These are phyloP conservation scores for Notholithocarpus densiflorus DNA, from an alignment of 306 rosid genomes.

Conservation along the genomic window DNA sequence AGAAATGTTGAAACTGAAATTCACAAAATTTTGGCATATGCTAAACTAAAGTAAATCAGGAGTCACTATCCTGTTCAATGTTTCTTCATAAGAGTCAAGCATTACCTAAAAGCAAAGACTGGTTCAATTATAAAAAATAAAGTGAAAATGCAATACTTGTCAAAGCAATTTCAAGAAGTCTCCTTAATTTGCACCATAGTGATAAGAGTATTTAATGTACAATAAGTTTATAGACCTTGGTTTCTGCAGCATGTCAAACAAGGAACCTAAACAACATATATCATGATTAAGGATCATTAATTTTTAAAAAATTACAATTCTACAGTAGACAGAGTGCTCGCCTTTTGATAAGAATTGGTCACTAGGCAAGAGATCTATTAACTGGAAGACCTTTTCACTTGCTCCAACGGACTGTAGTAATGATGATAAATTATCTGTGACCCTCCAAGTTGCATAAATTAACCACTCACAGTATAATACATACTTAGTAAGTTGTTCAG, in stretches of 20 bases:
- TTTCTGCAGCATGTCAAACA: neutral
- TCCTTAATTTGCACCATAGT: neutral
- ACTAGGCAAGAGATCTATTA: constrained; percentile 59
- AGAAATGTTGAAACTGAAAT: neutral
- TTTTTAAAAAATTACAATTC: neutral
- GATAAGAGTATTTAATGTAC: neutral
- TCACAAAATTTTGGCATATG: neutral
- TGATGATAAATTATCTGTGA: constrained; percentile 63
- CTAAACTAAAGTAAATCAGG: neutral
- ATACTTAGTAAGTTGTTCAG: constrained; percentile 83
- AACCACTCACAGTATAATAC: constrained; percentile 87
- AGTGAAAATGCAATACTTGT: neutral
- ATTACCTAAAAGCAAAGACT: neutral
- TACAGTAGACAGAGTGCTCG: constrained; percentile 15
- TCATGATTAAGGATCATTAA: neutral
- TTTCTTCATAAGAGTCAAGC: neutral
- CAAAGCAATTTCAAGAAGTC: neutral
- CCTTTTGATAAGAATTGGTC: constrained; percentile 66
- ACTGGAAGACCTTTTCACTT: constrained; percentile 52
- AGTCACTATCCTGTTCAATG: neutral
- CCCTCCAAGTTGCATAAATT: constrained; percentile 86
- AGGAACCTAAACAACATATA: neutral
- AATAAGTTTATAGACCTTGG: neutral
- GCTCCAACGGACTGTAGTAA: constrained; percentile 85
- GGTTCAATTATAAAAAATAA: neutral